Base-by-base conservation (phyloP, 192 early-diverging fungal genomes). In the Coemansia erecta region DNA sequence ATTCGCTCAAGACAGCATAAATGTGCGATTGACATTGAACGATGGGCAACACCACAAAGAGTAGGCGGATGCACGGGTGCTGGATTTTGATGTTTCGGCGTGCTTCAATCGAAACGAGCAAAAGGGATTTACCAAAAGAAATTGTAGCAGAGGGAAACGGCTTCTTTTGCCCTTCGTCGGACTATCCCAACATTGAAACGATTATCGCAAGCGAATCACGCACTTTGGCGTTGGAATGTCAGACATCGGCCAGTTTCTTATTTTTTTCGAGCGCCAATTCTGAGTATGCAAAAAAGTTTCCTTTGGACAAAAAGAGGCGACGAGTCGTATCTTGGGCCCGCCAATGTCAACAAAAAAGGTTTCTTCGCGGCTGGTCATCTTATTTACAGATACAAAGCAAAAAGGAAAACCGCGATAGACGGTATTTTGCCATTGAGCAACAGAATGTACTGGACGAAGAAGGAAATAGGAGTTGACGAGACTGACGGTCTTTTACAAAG, bases 191-290 rank as follows among this genome's bases (percentile, higher is more conserved):
- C 28, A 31, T 31, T 31, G 28, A 31, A 31, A 31, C 47, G 47
- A 49, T 49, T 26, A 49, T 49, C 47, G 47, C 47, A 26, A 24
- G 47, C 21, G 47, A 49, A 49, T 49, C 47, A 49, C 47, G 47
- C 24, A 49, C 21, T 13, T 24, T 49, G 22, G 24, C 24, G 47
- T 15, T 49, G 47, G 24, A 49, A 23, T 24, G 22, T 13, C 47
- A 26, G 47, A 26, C 47, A 49, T 49, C 47, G 47, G 47, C 47
- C 47, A 49, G 13, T 46, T 46, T 46, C n/a, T 46, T 46, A 26
- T 47, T 49, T 23, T 24, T 49, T 49, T 49, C 24, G 28, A 31
- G 21, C 47, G 24, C 13, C 21, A 23, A 49, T 49, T 49, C 47
- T 49, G 47, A 49, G 24, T 49, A 22, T 31, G 28, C 28, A n/a